Percentiles rank a stretch among this genome's conserved stretches.
These are phyloP conservation scores for Hemileccinum impolitum DNA, from an alignment of 768 basidiomycete species.

Conservation along the genomic window DNA sequence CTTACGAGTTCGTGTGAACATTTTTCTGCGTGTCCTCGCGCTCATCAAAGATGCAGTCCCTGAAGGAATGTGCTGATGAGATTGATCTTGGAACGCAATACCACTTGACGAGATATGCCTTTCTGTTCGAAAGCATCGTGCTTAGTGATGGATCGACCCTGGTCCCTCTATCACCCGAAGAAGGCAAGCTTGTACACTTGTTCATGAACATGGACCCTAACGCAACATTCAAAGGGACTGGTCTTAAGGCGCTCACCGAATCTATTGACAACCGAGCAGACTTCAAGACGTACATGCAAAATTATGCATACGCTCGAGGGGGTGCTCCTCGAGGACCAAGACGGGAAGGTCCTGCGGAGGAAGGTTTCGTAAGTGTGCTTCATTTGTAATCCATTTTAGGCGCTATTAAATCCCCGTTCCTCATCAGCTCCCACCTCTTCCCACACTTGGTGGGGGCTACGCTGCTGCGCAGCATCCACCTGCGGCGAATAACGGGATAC, in stretches of 20 bases:
- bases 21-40: background rate
- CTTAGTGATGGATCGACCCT: slow-evolving; percentile 86
- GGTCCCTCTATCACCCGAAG: slow-evolving; percentile 66
- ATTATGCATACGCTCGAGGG: slow-evolving; percentile 89
- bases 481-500: slow-evolving; percentile 26
- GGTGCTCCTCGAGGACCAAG: slow-evolving; percentile 66
- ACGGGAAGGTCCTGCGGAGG: slow-evolving; percentile 85
- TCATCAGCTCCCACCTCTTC: slow-evolving; percentile 59
- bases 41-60: slow-evolving; percentile 46
- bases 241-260: slow-evolving; percentile 84
- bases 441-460: slow-evolving; percentile 37
- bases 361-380: slow-evolving; percentile 85
- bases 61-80: slow-evolving; percentile 96
- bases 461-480: slow-evolving; percentile 24
- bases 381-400: slow-evolving; percentile 3
- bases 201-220: slow-evolving; percentile 1
- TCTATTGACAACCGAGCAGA: slow-evolving; percentile 92
- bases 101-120: slow-evolving; percentile 92
- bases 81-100: slow-evolving; percentile 98
- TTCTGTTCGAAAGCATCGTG: slow-evolving; percentile 87
- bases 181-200: slow-evolving; percentile 44
- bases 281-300: slow-evolving; percentile 97
- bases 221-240: slow-evolving; percentile 43
- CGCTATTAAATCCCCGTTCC: slow-evolving; percentile 3
- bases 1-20: slow-evolving; percentile 64